Evolutionary conservation across 2,329 filamentous ascomycete species (phyloP), one percentile per base, ranked within the genome.

Genomic region (Aquanectria penicillioides): DNA sequence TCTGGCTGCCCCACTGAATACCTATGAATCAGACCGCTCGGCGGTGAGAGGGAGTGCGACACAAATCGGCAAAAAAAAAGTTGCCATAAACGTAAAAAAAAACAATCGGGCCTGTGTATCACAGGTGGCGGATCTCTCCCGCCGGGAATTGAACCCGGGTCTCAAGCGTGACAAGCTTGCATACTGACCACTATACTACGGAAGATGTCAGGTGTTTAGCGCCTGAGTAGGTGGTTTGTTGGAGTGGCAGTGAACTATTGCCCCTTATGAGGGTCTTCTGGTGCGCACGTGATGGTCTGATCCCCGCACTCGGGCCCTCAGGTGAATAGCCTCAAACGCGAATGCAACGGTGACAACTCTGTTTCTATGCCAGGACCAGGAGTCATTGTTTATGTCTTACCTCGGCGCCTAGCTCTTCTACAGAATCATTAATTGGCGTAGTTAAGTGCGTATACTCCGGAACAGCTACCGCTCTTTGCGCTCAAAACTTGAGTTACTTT

Each of bases 171-270:
- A 56, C 52, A 56, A 56, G 52, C 52, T 56, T 29, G 52, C 52
- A 56, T 56, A 56, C 52, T 56, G 52, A 56, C 52, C 52, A 56
- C 52, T 49, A 57, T 57, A 51, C 54, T 57, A 57, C 54, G 54
- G 54, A 57, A 57, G 54, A 57, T 51, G 7, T 37, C 54, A 57
- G 47, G n/a, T 47, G 46, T 57, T 44, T 34, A 13, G 3, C 54
- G 54, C 33, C 54, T 34, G 47, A 46, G 54, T 57, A 57, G 54
- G 33, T 51, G 47, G 47, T 44, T 51, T 46, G 38, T 43, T 34
- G 41, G n/a, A 25, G 1, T 2, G 1, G 8, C 4, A 4, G n/a
- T 2, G 2, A 8, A 13, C 6, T 38, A 22, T 34, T 33, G 1
- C 3, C 1, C 10, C 18, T 1, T 36, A 51, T 57, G 31, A 29